phyloP scores from a whole-genome alignment of 768 basidiomycete species.

The Leccinum truebloodii region DNA sequence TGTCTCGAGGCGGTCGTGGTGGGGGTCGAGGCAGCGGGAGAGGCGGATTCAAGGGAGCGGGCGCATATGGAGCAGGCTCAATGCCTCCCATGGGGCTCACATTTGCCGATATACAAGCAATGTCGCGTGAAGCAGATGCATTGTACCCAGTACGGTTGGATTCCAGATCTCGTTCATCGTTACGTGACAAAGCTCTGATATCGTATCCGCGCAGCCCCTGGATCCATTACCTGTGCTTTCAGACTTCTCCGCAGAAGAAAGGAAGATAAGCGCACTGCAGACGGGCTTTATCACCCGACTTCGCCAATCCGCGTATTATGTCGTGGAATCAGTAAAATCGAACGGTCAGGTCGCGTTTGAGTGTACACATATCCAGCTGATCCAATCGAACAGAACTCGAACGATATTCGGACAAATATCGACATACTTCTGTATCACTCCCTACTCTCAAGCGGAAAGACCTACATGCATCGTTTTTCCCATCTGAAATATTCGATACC shows the following conservation, averaged over 20 bases:
- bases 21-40: conserved; percentile 56
- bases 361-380: conserved; percentile 2
- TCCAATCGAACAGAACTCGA: conserved; percentile 54
- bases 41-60: conserved; percentile 57
- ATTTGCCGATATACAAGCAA: conserved; percentile 74
- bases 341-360: conserved; percentile 40
- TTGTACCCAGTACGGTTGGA: conserved; percentile 73
- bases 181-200: conserved; percentile 21
- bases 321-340: conserved; percentile 70
- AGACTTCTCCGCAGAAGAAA: conserved; percentile 66
- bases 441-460: conserved; percentile 71
- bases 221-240: conserved; percentile 66
- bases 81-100: conserved; percentile 78
- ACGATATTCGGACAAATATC: conserved; percentile 84
- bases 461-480: conserved; percentile 77
- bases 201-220: conserved; percentile 48
- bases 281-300: conserved; percentile 64
- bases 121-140: conserved; percentile 74
- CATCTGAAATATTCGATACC: conserved; percentile 69
- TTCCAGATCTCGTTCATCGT: conserved; percentile 16
- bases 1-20: conserved; percentile 55
- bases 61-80: conserved; percentile 35
- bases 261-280: conserved; percentile 64
- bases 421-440: conserved; percentile 56
- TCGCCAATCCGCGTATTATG: conserved; percentile 70